Base-by-base conservation (phyloP, 768 basidiomycete species). In the Hypsizygus marmoreus region DNA sequence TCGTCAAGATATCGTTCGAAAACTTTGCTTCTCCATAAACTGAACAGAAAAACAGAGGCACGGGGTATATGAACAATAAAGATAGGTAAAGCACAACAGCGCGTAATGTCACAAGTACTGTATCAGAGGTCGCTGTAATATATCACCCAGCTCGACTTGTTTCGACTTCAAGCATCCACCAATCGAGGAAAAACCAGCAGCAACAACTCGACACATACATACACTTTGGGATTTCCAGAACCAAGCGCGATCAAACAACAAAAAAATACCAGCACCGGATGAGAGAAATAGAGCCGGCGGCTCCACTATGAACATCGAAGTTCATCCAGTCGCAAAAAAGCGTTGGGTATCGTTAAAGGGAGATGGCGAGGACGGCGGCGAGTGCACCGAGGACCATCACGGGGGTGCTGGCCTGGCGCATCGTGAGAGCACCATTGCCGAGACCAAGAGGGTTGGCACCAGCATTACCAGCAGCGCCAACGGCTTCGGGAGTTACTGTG, bases 401-500 rank as follows among this genome's bases (percentile, higher is more conserved):
- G 49, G 77, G 72, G 28, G 64, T 55, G 61, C 64, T 72, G 54
- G 67, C 61, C 55, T 69, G 72, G 57, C 64, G 72, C 24, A 59
- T 53, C 13, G 67, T 56, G 32, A 61, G 45, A 28, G 70, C 71
- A 40, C 65, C 66, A 43, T 63, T 66, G 40, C 50, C 47, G 50
- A 70, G 16, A 16, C 28, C 43, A 31, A 58, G 55, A 16, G 67
- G 66, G 50, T 70, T 65, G 40, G 58, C 60, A n/a, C 70, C 74
- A 12, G 73, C 72, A 44, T 76, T 73, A 40, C 71, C 70, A 31
- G 74, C 76, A 39, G 76, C 78, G 26, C 76, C 62, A 34, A 76
- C 69, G 6, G 51, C 53, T 11, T 56, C 49, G 13, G 50, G 49
- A n/a, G 36, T 2, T 17, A 34, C 34, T 11, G n/a, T 35, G 20